These are phyloP conservation scores for Colletotrichum phormii DNA, from an alignment of 2,329 filamentous ascomycete genomes.

Conservation along the genomic window DNA sequence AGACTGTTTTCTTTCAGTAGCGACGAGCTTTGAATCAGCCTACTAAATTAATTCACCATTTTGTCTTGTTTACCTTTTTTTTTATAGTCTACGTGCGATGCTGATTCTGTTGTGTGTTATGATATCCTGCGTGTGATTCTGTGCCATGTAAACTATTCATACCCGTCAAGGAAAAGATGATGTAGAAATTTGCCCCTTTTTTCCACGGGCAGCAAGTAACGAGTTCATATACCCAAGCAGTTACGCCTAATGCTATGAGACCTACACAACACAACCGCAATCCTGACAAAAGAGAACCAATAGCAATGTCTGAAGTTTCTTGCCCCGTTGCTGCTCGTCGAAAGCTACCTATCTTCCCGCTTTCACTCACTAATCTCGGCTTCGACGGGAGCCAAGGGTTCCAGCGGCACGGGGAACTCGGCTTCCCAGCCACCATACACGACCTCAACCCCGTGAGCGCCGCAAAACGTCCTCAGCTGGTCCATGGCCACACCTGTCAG, in stretches of 20 bases:
- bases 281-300: background rate
- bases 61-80: background rate
- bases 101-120: background rate
- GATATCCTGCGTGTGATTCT: background rate
- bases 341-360: background rate
- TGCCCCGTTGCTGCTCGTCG: background rate
- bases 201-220: background rate
- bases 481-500: constrained; percentile 33
- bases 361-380: constrained; percentile 24
- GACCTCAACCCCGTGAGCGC: constrained; percentile 29
- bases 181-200: background rate
- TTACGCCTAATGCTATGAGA: background rate
- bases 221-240: background rate
- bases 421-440: constrained; percentile 25
- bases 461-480: constrained; percentile 22
- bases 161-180: background rate
- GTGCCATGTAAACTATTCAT: background rate
- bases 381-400: constrained; percentile 10
- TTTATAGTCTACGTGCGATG: background rate
- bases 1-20: background rate
- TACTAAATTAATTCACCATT: background rate
- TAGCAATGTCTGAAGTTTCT: background rate
- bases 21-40: background rate
- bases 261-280: background rate
- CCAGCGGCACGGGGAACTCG: constrained; percentile 27